These are phyloP conservation scores for Populus alba DNA, from an alignment of 345 rosid species.

Conservation along the genomic window DNA sequence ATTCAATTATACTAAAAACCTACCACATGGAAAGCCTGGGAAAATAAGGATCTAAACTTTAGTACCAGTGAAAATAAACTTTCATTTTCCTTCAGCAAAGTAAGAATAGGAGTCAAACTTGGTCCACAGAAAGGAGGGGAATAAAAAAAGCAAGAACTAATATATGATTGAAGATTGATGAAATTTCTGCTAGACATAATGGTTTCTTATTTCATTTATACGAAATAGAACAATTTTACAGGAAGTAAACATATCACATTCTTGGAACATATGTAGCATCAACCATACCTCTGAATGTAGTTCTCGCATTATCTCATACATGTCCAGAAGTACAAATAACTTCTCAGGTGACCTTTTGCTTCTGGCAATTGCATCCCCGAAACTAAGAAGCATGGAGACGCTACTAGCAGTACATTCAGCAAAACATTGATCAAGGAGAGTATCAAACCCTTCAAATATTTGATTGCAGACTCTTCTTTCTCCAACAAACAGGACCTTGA, in stretches of 20 bases:
- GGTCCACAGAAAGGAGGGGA: not conserved
- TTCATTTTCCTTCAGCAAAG: not conserved
- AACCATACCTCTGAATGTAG: constrained; percentile 83
- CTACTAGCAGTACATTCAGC: constrained; percentile 79
- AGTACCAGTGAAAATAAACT: not conserved
- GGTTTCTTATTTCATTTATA: not conserved
- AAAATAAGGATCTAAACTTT: not conserved
- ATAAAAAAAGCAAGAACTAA: not conserved
- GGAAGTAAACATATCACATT: constrained; percentile 1
- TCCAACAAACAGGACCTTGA: constrained; percentile 89
- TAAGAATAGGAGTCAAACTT: not conserved
- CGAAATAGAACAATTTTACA: not conserved
- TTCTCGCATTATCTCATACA: constrained; percentile 98
- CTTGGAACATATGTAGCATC: not conserved
- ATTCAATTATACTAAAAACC: not conserved
- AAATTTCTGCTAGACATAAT: not conserved
- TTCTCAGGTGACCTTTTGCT: constrained; percentile 99
- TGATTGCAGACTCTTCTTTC: constrained; percentile 92
- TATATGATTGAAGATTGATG: not conserved
- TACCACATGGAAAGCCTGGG: not conserved
- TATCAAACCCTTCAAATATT: constrained; percentile 80
- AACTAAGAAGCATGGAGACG: constrained; percentile 92
- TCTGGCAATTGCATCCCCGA: constrained; percentile 95
- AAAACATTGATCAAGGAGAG: constrained; percentile 89
- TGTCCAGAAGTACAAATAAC: constrained; percentile 92